Evolutionary conservation across 2,329 filamentous ascomycete species (phyloP), one percentile per base, ranked within the genome.

Genomic region (Alternaria incomplexa): DNA sequence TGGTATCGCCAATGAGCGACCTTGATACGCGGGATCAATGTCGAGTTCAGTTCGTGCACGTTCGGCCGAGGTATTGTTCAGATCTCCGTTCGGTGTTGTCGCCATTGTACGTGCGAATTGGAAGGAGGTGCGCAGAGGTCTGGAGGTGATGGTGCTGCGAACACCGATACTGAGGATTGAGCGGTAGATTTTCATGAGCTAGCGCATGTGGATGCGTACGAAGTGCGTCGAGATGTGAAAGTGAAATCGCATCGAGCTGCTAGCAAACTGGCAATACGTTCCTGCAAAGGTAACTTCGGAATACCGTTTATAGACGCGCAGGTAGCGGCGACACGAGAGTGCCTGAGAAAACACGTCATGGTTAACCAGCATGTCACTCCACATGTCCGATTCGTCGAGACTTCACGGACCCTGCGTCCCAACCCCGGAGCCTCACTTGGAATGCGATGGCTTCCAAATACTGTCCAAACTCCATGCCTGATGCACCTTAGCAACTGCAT

Each of bases 1-100:
- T 0, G 77, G 59, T 30, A 88, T 82, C 3, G 83, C 83, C 11
- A 88, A 77, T 2, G 82, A 71, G 5, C 23, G 11, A 11, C 53
- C 22, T 11, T 55, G 61, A 46, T 70, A 75, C 9, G 59, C 43
- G 20, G 66, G 53, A 13, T 73, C 69, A 11, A 58, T 46, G 10
- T 55, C 50, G 10, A 73, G 57, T 44, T 65, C 66, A 52, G 28
- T 45, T 47, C 62, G 58, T 12, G 23, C 43, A 20, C 71, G 69
- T 43, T 63, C 70, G 13, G 71, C 70, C 1, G 65, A 59, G 8
- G 71, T 72, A 17, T 75, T 75, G 55, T 75, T 75, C 6, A 74
- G 50, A 52, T 75, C 73, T 23, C 73, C 71, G 30, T 71, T 73
- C 26, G 56, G 32, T 22, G 17, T n/a, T 2, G 56, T n/a, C 9